Evolutionary conservation across 306 rosid genomes (phyloP).

Genomic region (Pueraria montana): DNA sequence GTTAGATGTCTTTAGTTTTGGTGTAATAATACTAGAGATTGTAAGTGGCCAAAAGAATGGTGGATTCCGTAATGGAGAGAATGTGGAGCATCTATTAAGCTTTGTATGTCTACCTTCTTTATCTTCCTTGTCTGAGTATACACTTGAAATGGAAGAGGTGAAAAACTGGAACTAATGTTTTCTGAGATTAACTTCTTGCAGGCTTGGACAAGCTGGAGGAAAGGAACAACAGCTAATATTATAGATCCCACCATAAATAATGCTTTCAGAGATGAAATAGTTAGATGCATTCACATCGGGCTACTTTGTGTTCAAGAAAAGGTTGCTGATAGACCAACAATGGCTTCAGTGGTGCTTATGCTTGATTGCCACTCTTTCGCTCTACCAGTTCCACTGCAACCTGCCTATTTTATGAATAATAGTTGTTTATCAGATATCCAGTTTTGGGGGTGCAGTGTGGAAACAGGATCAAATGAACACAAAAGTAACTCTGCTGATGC

Average conservation of each 20-base stretch:
- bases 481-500: not conserved
- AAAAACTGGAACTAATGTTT: not conserved
- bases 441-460: not conserved
- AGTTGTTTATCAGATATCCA: constrained; percentile 13
- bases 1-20: constrained; percentile 65
- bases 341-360: constrained; percentile 45
- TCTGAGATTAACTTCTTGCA: constrained; percentile 35
- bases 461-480: not conserved
- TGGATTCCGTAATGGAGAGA: constrained; percentile 36
- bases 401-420: constrained; percentile 40
- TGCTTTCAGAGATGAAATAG: constrained; percentile 44
- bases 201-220: constrained; percentile 60
- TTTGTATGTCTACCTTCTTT: constrained; percentile 44
- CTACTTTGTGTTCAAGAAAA: constrained; percentile 54
- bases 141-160: not conserved
- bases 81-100: constrained; percentile 44
- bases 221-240: constrained; percentile 44
- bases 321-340: constrained; percentile 40
- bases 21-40: constrained; percentile 61
- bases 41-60: constrained; percentile 47
- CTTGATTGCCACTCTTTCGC: constrained; percentile 36
- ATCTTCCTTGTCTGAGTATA: not conserved
- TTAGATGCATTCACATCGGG: constrained; percentile 48
- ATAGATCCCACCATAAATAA: constrained; percentile 36
- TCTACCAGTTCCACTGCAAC: constrained; percentile 41